Evolutionary conservation across 495 filamentous ascomycete genomes (phyloP).

Genomic region (Trichoderma reesei): DNA sequence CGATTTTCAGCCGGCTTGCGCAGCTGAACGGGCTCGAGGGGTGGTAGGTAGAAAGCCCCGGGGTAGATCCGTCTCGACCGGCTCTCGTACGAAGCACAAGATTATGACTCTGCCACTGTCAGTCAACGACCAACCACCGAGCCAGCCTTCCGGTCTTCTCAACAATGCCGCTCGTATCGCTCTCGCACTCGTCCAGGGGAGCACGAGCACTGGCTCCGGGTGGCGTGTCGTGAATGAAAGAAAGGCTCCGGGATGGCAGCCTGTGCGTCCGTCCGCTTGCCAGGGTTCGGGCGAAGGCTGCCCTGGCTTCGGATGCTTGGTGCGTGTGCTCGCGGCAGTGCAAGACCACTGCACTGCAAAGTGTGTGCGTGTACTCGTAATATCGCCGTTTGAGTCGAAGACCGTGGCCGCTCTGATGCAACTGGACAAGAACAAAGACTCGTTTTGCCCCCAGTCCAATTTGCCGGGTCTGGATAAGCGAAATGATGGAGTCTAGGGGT

Average conservation of each 20-base stretch:
- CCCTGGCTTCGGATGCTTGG: not conserved
- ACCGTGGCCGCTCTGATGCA: not conserved
- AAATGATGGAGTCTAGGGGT: conserved; percentile 8
- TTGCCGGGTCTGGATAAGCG: conserved; percentile 10
- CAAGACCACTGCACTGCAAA: too few species aligned
- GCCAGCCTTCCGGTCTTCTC: not conserved
- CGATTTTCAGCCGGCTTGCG: conserved; percentile 1
- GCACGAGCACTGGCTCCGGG: not conserved
- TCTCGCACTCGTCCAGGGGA: too few species aligned
- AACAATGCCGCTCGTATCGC: not conserved
- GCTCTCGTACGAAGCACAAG: too few species aligned
- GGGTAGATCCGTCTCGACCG: not conserved
- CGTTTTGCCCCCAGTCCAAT: conserved; percentile 7
- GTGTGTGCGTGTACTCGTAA: too few species aligned
- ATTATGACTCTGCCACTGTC: not conserved
- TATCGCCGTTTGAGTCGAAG: too few species aligned
- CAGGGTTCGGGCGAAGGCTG: not conserved
- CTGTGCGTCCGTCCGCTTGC: too few species aligned
- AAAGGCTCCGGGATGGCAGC: too few species aligned
- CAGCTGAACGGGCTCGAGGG: not conserved
- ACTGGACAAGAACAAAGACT: too few species aligned
- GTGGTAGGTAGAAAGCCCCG: too few species aligned
- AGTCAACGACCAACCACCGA: conserved; percentile 4
- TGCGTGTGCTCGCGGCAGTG: not conserved
- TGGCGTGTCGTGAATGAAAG: too few species aligned